Conservation (phyloP, 805 yeast genomes). For the Barnettozyma sucrosica region DNA sequence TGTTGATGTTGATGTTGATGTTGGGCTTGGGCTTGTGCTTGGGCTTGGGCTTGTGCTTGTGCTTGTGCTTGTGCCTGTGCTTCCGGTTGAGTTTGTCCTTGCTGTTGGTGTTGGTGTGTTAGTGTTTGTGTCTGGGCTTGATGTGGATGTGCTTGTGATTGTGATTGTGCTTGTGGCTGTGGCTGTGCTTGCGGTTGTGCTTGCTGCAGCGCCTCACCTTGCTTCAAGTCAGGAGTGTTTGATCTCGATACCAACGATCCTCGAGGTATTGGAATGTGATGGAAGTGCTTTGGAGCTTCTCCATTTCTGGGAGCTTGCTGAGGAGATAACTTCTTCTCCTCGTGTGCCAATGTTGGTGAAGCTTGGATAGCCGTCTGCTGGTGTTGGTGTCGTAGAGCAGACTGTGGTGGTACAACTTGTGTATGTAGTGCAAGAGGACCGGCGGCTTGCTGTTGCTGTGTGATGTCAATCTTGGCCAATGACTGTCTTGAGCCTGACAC, state of each 20-base stretch:
- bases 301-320: constrained; percentile 7
- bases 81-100: too few species aligned
- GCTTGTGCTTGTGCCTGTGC: too few species aligned
- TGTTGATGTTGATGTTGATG: too few species aligned
- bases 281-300: constrained; percentile 22
- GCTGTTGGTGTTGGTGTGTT: too few species aligned
- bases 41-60: too few species aligned
- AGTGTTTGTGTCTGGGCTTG: too few species aligned
- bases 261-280: constrained; percentile 24
- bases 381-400: constrained; percentile 14
- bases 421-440: neutral
- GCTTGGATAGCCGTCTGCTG: constrained; percentile 21
- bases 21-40: too few species aligned
- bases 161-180: too few species aligned
- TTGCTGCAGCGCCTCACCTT: neutral
- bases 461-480: neutral
- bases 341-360: neutral
- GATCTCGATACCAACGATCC: constrained; percentile 17
- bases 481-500: constrained; percentile 17
- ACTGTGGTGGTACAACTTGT: neutral
- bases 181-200: neutral
- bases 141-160: too few species aligned
- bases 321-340: neutral
- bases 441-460: neutral
- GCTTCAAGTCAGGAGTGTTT: constrained; percentile 12